Percentiles rank a stretch among this genome's conserved stretches.
Conservation (phyloP, 305 asterid genomes). For the Lippia alba region DNA sequence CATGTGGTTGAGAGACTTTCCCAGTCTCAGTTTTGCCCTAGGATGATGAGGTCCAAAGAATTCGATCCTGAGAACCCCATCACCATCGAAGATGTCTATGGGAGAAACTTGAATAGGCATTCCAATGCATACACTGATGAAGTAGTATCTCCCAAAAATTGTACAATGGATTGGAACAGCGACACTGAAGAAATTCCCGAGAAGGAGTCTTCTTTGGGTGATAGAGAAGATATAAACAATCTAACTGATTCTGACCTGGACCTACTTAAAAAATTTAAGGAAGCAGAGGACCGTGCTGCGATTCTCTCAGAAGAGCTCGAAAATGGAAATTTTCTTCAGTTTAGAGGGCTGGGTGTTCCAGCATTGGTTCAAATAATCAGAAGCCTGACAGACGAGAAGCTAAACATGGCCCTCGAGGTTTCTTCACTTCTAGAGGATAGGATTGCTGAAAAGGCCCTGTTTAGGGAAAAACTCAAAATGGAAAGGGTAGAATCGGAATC, state of each 20-base stretch:
- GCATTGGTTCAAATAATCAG: conserved; percentile 63
- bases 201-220: conserved; percentile 46
- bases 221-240: conserved; percentile 41
- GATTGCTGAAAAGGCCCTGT: conserved; percentile 76
- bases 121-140: conserved; percentile 61
- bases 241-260: conserved; percentile 53
- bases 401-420: conserved; percentile 74
- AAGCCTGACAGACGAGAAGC: conserved; percentile 72
- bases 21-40: conserved; percentile 61
- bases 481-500: conserved; percentile 58
- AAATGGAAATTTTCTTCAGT: conserved; percentile 54
- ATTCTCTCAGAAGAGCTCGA: conserved; percentile 74
- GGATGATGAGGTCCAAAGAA: conserved; percentile 60
- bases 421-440: conserved; percentile 66
- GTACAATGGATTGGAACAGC: conserved; percentile 45
- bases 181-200: conserved; percentile 55
- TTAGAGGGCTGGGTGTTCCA: conserved; percentile 60
- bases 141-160: conserved; percentile 45
- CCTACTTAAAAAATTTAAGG: conserved; percentile 60
- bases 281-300: conserved; percentile 74
- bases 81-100: conserved; percentile 88
- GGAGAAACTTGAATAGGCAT: conserved; percentile 52
- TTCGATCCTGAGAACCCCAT: conserved; percentile 69
- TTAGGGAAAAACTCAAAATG: conserved; percentile 61
- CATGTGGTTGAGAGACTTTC: conserved; percentile 95